Conservation (phyloP, 345 rosid genomes). For the Populus euphratica region DNA sequence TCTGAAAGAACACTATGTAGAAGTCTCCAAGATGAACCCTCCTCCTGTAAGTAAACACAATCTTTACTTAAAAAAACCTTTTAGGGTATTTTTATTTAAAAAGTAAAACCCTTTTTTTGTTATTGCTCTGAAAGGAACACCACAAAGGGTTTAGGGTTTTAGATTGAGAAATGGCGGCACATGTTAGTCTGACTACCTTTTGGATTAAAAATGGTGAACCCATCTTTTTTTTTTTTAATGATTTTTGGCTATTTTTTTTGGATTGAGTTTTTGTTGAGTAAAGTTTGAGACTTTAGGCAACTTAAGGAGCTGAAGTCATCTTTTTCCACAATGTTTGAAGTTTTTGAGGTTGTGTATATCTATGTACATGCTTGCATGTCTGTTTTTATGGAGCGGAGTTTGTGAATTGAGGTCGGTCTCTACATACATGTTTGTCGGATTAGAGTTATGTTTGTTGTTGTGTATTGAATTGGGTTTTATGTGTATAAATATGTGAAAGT, state of each 20-base stretch:
- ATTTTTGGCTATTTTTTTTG: background rate
- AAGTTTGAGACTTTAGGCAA: background rate
- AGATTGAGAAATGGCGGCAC: background rate
- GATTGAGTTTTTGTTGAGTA: background rate
- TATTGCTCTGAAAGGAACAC: background rate
- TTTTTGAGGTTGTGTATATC: background rate
- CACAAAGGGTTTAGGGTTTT: background rate
- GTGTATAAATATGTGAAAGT: background rate
- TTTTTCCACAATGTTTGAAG: background rate
- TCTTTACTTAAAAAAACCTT: background rate
- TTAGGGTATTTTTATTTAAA: background rate
- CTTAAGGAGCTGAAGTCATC: background rate
- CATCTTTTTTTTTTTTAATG: too few relatives aligned
- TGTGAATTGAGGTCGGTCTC: background rate
- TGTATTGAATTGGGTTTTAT: background rate
- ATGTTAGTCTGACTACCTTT: background rate
- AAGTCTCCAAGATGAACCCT: constrained; percentile 83
- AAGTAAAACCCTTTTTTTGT: background rate
- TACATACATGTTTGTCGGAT: background rate
- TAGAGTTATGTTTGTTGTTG: background rate
- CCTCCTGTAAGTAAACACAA: constrained; percentile 56
- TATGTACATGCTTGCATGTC: background rate
- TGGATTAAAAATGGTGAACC: background rate
- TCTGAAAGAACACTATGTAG: constrained; percentile 85
- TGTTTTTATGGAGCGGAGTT: background rate